Evolutionary conservation across 1,284 basidiomycete species (phyloP).

Genomic region (Sanguinoderma infundibulare): DNA sequence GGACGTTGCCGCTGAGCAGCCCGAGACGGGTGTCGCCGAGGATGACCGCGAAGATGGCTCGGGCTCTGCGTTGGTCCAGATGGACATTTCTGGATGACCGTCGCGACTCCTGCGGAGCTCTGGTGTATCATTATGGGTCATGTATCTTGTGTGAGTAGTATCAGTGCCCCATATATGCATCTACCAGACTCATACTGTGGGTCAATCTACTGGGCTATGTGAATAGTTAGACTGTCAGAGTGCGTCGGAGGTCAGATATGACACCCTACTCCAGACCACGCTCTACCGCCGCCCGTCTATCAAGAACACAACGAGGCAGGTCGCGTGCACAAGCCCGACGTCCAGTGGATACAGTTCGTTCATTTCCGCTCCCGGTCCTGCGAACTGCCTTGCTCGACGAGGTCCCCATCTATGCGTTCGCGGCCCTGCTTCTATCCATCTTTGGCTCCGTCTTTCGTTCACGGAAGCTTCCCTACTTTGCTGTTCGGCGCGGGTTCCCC

Average conservation of each 20-base stretch:
- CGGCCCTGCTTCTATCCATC: background rate
- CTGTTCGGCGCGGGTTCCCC: background rate
- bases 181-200: slow-evolving; percentile 7
- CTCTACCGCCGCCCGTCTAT: slow-evolving; percentile 3
- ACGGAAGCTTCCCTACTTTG: background rate
- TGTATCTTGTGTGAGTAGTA: background rate
- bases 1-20: background rate
- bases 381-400: background rate
- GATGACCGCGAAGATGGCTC: background rate
- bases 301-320: slow-evolving; percentile 10
- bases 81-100: slow-evolving; percentile 18
- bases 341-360: background rate
- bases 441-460: background rate
- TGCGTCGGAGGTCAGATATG: background rate
- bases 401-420: background rate
- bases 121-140: background rate
- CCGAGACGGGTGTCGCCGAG: background rate
- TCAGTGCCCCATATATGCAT: background rate
- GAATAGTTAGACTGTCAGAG: background rate
- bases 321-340: slow-evolving; percentile 1
- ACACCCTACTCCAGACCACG: background rate
- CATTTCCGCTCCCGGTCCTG: slow-evolving; percentile 6
- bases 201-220: slow-evolving; percentile 12
- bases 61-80: slow-evolving; percentile 8
- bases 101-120: too few species aligned